Base-by-base conservation (phyloP, 2,329 filamentous ascomycete species). In the Colletotrichum lentis region DNA sequence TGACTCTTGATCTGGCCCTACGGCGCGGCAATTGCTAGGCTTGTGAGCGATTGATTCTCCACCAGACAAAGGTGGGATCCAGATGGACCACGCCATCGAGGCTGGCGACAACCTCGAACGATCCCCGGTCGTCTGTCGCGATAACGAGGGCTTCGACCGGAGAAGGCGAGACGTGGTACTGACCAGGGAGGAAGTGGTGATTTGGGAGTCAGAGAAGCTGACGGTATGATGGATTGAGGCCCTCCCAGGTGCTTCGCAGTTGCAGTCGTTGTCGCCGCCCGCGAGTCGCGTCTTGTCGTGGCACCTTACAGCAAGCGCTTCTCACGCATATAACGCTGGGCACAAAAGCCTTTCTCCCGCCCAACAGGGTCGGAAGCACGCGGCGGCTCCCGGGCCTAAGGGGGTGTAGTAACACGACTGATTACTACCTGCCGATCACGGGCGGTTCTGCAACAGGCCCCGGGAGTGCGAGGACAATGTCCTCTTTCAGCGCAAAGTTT, bases 271-370 rank as follows among this genome's bases (percentile, higher is more conserved):
- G 43, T 31, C 58, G 57, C 55, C 55, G 57, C 64, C 24, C 35
- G 16, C 44, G 53, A 67, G 53, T 31, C 64, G 64, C 31, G 58
- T 66, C 20, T 69, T 58, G 64, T 67, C 67, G 64, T 67, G 67
- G 63, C 67, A 69, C 67, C 67, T 46, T 57, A 69, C 57, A n/a
- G 52, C 57, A 67, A 67, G 67, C 53, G 7, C 54, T 58, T 41
- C 55, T 52, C 31, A 67, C 49, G 57, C 57, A 67, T 16, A 54
- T 50, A 39, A 16, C 44, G 63, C 31, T 67, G 56, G 41, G 35
- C 47, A 49, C 54, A 50, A 55, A 41, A 62, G 60, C 44, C 22
- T 61, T 49, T 65, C 43, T 68, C 55, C 61, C 66, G 46, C 57
- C 52, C 63, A 67, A 69, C 63, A 43, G 63, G 63, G 67, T 62